Percentiles rank a stretch among this genome's conserved stretches.
phyloP scores from a whole-genome alignment of 1,284 basidiomycete genomes.

The Microbotryum saponariae region DNA sequence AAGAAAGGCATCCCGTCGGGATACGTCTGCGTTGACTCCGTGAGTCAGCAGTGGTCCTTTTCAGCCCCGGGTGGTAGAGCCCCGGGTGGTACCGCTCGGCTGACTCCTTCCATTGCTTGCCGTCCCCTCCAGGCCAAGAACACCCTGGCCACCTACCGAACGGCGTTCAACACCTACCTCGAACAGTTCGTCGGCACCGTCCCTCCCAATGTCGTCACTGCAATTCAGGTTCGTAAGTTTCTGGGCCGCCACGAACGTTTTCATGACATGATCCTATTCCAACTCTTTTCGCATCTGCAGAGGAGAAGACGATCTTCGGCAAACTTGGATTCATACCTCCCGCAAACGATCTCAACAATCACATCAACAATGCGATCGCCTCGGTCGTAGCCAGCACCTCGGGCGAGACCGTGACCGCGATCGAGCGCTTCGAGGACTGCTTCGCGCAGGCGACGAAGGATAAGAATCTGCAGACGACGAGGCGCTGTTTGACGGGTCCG shows the following conservation, averaged over 20 bases:
- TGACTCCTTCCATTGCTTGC: background rate
- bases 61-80: background rate
- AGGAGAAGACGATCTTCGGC: constrained; percentile 8
- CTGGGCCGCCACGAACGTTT: background rate
- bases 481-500: constrained; percentile 8
- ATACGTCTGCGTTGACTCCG: constrained; percentile 8
- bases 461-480: background rate
- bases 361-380: constrained; percentile 16
- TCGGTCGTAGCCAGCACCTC: constrained; percentile 12
- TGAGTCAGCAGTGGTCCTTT: background rate
- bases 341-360: constrained; percentile 7
- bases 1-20: constrained; percentile 7
- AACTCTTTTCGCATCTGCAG: background rate
- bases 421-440: constrained; percentile 15
- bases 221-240: constrained; percentile 11
- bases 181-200: constrained; percentile 26
- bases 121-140: constrained; percentile 5
- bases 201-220: constrained; percentile 14
- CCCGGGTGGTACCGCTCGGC: too few species aligned
- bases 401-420: constrained; percentile 16
- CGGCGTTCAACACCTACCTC: constrained; percentile 14
- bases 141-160: constrained; percentile 4
- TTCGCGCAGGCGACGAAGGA: background rate
- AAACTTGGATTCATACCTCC: constrained; percentile 15
- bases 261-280: background rate